Percentiles rank a stretch among this genome's conserved stretches.
These are phyloP conservation scores for Clavariopsis aquatica DNA, from an alignment of 495 filamentous ascomycete species.

Conservation along the genomic window DNA sequence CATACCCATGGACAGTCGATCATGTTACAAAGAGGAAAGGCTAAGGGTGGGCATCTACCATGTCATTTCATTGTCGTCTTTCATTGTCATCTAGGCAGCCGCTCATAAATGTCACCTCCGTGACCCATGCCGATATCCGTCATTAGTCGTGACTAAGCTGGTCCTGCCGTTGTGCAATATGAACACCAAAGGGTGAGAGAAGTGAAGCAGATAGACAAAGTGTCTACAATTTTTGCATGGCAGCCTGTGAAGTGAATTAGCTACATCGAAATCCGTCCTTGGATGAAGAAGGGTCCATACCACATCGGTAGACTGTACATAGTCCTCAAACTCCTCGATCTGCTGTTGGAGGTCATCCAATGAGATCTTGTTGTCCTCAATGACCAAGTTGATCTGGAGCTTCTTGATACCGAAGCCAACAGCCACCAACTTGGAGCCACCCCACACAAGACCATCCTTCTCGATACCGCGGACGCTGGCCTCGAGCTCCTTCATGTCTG, in stretches of 20 bases:
- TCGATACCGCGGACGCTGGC: slow-evolving; percentile 80
- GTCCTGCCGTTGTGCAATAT: slow-evolving; percentile 13
- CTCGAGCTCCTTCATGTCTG: slow-evolving; percentile 81
- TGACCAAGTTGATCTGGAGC: slow-evolving; percentile 95
- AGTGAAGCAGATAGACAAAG: slow-evolving; percentile 14
- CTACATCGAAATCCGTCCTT: slow-evolving; percentile 38
- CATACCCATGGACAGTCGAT: neutral
- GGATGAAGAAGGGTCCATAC: slow-evolving; percentile 47
- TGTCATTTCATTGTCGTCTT: neutral
- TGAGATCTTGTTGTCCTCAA: slow-evolving; percentile 96
- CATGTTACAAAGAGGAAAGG: neutral
- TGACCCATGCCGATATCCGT: slow-evolving; percentile 26
- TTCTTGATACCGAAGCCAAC: slow-evolving; percentile 99
- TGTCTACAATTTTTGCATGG: slow-evolving; percentile 89
- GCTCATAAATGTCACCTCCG: slow-evolving; percentile 33
- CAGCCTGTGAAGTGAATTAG: slow-evolving; percentile 43
- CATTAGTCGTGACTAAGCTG: slow-evolving; percentile 19
- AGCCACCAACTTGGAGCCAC: slow-evolving; percentile 82
- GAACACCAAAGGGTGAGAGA: slow-evolving; percentile 14
- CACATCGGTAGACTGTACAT: slow-evolving; percentile 93
- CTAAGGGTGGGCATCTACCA: neutral
- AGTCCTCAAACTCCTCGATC: slow-evolving; percentile 90
- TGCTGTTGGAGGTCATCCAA: slow-evolving; percentile 80
- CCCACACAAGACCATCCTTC: slow-evolving; percentile 95
- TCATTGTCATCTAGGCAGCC: slow-evolving; percentile 23